Conservation (phyloP, 192 early-diverging fungal genomes). For the Backusella tarrabulga region DNA sequence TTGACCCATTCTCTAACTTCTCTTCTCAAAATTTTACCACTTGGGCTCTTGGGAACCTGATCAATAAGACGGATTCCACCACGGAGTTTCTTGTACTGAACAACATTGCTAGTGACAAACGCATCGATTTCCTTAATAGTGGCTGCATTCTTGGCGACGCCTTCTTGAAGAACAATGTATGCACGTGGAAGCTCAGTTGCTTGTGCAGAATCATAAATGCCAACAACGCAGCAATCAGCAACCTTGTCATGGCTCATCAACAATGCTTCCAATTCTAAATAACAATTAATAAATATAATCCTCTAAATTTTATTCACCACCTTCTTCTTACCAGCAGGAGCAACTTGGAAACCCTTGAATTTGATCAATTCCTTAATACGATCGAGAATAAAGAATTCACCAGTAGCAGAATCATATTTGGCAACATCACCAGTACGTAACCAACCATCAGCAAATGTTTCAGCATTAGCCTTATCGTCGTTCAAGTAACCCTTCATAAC, state of each 20-base stretch:
- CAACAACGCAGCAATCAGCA: slow-evolving; percentile 70
- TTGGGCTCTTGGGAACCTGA: slow-evolving; percentile 72
- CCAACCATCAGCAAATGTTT: slow-evolving; percentile 43
- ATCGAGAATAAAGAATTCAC: slow-evolving; percentile 67
- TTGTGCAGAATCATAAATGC: slow-evolving; percentile 59
- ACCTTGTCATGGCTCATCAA: slow-evolving; percentile 47
- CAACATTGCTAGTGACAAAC: slow-evolving; percentile 57
- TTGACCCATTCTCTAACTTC: slow-evolving; percentile 52
- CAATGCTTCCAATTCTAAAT: slow-evolving; percentile 57
- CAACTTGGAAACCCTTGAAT: slow-evolving; percentile 74
- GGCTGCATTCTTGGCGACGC: slow-evolving; percentile 33
- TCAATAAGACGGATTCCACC: slow-evolving; percentile 78
- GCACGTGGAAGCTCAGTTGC: slow-evolving; percentile 80
- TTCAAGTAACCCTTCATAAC: slow-evolving; percentile 56
- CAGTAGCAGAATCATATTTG: slow-evolving; percentile 43
- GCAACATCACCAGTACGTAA: slow-evolving; percentile 62
- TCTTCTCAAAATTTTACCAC: slow-evolving; percentile 84
- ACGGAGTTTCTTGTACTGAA: slow-evolving; percentile 75
- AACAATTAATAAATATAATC: background rate
- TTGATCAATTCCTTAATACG: slow-evolving; percentile 83
- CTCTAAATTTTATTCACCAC: background rate
- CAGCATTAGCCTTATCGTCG: slow-evolving; percentile 41
- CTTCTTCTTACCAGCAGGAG: slow-evolving; percentile 53
- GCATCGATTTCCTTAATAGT: slow-evolving; percentile 45
- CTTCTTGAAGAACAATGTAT: slow-evolving; percentile 66